phyloP scores from a whole-genome alignment of 768 basidiomycete genomes.

The Amanita thiersii region DNA sequence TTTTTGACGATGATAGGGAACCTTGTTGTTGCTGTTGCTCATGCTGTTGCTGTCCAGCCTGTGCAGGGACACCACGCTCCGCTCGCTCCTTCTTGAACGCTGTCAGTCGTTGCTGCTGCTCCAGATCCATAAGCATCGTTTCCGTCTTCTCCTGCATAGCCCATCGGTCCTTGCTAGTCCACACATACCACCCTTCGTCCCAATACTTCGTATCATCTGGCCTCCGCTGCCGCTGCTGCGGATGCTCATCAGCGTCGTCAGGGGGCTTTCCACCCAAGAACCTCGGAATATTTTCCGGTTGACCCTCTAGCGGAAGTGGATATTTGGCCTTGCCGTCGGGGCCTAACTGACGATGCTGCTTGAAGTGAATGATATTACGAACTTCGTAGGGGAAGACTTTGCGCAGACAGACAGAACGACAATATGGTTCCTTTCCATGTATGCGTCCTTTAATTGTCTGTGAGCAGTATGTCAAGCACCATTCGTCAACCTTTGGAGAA shows the following conservation, averaged over 20 bases:
- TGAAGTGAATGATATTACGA: constrained; percentile 38
- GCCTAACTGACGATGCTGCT: constrained; percentile 31
- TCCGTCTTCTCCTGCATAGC: constrained; percentile 48
- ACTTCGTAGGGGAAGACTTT: constrained; percentile 64
- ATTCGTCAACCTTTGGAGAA: constrained; percentile 55
- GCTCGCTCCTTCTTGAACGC: constrained; percentile 27
- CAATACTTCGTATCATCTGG: constrained; percentile 43
- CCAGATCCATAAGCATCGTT: constrained; percentile 52
- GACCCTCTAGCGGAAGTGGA: constrained; percentile 63
- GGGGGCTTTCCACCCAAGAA: constrained; percentile 33
- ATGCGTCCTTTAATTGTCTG: constrained; percentile 49
- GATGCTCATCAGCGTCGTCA: constrained; percentile 23
- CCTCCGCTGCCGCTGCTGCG: constrained; percentile 11
- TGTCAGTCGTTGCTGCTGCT: constrained; percentile 37
- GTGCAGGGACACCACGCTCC: constrained; percentile 46
- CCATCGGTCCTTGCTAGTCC: constrained; percentile 48
- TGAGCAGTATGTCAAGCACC: constrained; percentile 54
- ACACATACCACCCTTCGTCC: constrained; percentile 73
- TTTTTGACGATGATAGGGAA: constrained; percentile 11
- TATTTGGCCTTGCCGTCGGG: constrained; percentile 42
- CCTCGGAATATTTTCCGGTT: constrained; percentile 37
- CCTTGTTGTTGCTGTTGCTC: constrained; percentile 15
- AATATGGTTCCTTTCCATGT: constrained; percentile 41
- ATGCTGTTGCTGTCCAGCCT: constrained; percentile 23
- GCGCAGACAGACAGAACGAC: constrained; percentile 54